phyloP scores from a whole-genome alignment of 768 basidiomycete genomes.

The Boletus barrowsii region DNA sequence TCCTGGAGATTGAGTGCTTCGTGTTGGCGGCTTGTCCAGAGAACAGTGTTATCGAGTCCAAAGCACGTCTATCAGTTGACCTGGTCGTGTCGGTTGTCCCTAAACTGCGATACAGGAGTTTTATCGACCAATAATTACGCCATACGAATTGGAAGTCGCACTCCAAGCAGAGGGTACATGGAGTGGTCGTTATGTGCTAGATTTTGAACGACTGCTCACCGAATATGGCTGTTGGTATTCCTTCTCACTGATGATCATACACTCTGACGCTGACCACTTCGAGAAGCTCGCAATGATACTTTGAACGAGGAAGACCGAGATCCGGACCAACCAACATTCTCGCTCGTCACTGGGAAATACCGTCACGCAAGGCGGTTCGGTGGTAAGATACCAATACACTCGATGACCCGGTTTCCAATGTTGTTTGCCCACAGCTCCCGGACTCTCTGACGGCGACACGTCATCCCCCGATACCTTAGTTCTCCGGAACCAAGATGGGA shows the following conservation, averaged over 20 bases:
- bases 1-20: conserved; percentile 94
- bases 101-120: conserved; percentile 63
- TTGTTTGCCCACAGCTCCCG: conserved; percentile 5
- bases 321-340: conserved; percentile 76
- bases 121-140: conserved; percentile 86
- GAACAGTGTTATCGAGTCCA: conserved; percentile 77
- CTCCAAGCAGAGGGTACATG: conserved; percentile 66
- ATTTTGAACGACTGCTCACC: conserved; percentile 62
- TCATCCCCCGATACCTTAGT: conserved; percentile 44
- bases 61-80: conserved; percentile 36
- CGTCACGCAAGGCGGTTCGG: conserved; percentile 72
- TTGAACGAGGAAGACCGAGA: conserved; percentile 44
- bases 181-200: conserved; percentile 77
- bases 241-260: not conserved
- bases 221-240: conserved; percentile 26
- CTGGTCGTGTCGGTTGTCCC: not conserved
- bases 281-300: conserved; percentile 5
- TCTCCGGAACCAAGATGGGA: conserved; percentile 60
- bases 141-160: conserved; percentile 85
- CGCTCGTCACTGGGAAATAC: conserved; percentile 82
- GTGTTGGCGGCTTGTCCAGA: conserved; percentile 94
- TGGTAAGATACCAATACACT: conserved; percentile 18
- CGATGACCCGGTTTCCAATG: not conserved
- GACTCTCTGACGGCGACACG: conserved; percentile 13
- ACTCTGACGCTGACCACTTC: not conserved